Conservation (phyloP, 2,329 filamentous ascomycete species). For the Alternaria infectoria region DNA sequence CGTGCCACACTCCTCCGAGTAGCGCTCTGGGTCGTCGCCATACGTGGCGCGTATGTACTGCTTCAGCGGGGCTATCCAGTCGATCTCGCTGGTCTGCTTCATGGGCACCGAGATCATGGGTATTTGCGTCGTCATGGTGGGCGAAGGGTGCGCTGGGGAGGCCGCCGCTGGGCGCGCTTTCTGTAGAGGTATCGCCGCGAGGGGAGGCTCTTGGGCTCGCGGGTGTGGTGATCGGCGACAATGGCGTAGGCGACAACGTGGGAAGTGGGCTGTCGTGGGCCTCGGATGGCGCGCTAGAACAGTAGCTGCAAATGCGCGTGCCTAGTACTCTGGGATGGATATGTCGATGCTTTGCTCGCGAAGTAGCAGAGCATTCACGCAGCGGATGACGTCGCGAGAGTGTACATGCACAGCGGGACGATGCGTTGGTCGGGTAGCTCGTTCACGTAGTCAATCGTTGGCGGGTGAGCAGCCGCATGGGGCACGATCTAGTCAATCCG, state of each 20-base stretch:
- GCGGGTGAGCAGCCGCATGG: conserved; percentile 10
- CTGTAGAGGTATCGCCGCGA: conserved; percentile 20
- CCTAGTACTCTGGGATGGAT: not conserved
- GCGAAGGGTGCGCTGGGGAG: conserved; percentile 5
- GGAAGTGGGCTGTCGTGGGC: conserved; percentile 7
- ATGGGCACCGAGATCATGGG: conserved; percentile 96
- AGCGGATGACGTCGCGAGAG: conserved; percentile 3
- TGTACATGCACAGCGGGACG: conserved; percentile 9
- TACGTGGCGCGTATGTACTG: conserved; percentile 91
- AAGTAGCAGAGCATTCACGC: conserved; percentile 1
- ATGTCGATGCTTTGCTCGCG: not conserved
- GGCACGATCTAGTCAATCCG: conserved; percentile 8
- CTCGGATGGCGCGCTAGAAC: conserved; percentile 1
- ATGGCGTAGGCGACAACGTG: conserved; percentile 7
- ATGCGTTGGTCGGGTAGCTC: conserved; percentile 12
- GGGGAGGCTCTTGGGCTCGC: not conserved
- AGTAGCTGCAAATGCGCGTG: not conserved
- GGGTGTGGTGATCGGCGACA: conserved; percentile 8
- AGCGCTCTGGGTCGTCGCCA: conserved; percentile 94
- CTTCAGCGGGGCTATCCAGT: conserved; percentile 94
- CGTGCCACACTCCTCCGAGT: conserved; percentile 92
- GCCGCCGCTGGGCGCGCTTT: conserved; percentile 22
- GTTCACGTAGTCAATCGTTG: conserved; percentile 4
- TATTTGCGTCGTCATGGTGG: conserved; percentile 59
- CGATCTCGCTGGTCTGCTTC: conserved; percentile 95